Percentiles rank a stretch among this genome's conserved stretches.
These are phyloP conservation scores for Combretum micranthum DNA, from an alignment of 345 rosid species.

Conservation along the genomic window DNA sequence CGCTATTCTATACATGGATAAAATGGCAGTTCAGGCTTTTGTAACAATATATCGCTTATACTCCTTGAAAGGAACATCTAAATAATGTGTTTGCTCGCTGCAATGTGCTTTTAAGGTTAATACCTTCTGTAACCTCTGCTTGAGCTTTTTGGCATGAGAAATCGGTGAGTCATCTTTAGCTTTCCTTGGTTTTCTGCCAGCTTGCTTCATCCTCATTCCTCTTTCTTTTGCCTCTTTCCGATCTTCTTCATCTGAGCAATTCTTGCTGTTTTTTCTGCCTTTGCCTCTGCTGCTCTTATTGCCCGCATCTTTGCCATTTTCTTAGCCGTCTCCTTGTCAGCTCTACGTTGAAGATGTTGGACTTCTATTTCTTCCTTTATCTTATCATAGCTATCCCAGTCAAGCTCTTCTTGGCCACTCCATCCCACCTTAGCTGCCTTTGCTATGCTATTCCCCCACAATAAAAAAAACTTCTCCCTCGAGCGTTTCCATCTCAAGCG, in stretches of 20 bases:
- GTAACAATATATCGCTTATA: not conserved
- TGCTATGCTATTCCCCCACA: constrained; percentile 53
- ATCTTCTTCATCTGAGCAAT: constrained; percentile 52
- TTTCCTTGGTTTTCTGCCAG: constrained; percentile 19
- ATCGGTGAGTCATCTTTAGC: constrained; percentile 15
- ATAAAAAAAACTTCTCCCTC: constrained; percentile 37
- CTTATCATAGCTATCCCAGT: constrained; percentile 67
- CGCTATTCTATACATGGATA: not conserved
- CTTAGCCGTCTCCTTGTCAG: constrained; percentile 39
- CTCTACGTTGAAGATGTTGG: constrained; percentile 34
- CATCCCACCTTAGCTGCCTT: constrained; percentile 70
- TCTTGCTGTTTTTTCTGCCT: constrained; percentile 42
- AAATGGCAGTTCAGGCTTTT: not conserved
- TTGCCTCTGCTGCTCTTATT: constrained; percentile 40
- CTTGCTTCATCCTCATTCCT: constrained; percentile 25
- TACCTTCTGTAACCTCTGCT: constrained; percentile 60
- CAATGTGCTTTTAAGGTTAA: constrained; percentile 2
- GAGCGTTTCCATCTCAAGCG: constrained; percentile 42
- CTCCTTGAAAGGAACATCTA: not conserved
- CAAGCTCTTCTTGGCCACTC: constrained; percentile 42
- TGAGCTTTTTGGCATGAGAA: constrained; percentile 31
- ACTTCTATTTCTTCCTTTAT: constrained; percentile 38
- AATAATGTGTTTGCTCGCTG: not conserved
- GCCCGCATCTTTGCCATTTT: constrained; percentile 34
- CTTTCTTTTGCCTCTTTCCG: constrained; percentile 23